Evolutionary conservation across 768 basidiomycete genomes (phyloP).

Genomic region (Lentinula boryana): DNA sequence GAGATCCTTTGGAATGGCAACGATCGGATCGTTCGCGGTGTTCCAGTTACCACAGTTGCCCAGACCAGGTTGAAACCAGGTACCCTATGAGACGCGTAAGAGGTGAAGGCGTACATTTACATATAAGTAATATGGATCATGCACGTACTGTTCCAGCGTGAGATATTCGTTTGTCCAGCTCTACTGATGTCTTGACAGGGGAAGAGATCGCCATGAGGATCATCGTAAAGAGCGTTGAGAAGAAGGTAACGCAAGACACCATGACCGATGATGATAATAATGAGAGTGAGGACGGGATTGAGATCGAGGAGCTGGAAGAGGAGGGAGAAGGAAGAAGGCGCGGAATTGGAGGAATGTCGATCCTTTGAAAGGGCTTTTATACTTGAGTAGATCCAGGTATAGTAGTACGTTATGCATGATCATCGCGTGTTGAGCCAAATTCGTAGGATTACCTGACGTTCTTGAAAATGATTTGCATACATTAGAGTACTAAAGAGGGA

Average conservation of each 20-base stretch:
- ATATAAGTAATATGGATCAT: background rate
- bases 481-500: no score
- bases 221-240: conserved; percentile 35
- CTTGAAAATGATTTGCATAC: background rate
- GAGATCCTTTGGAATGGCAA: conserved; percentile 52
- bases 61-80: conserved; percentile 53
- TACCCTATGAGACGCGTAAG: conserved; percentile 39
- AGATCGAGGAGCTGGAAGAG: background rate
- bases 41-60: conserved; percentile 63
- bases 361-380: background rate
- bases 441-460: background rate
- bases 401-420: background rate
- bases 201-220: conserved; percentile 37
- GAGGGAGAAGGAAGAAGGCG: background rate
- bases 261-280: background rate
- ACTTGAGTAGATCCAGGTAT: background rate
- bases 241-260: conserved; percentile 30
- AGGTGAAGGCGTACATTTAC: background rate
- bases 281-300: background rate
- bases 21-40: conserved; percentile 43
- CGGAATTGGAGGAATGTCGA: background rate
- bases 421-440: background rate
- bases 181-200: conserved; percentile 13
- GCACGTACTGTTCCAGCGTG: conserved; percentile 51
- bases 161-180: conserved; percentile 46